phyloP scores from a whole-genome alignment of 2,329 filamentous ascomycete species.

The Fusarium albosuccineum region DNA sequence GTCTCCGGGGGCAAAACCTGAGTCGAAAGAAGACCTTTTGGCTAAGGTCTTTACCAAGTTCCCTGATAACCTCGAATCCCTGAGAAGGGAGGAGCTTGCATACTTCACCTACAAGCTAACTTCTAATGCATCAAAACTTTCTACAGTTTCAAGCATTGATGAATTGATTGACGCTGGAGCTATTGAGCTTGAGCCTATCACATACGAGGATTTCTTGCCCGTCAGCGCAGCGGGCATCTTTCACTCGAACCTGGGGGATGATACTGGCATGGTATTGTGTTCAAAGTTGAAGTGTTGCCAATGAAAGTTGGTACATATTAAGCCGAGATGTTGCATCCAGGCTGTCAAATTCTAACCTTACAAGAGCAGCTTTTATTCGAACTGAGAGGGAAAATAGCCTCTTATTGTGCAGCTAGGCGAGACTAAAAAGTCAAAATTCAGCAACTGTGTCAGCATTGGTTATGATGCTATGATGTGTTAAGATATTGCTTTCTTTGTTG shows the following conservation, averaged over 20 bases:
- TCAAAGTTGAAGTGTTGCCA: too few species aligned
- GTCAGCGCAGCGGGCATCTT: constrained; percentile 64
- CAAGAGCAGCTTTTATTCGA: too few species aligned
- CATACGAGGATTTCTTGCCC: constrained; percentile 65
- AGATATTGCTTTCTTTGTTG: too few species aligned
- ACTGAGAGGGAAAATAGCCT: too few species aligned
- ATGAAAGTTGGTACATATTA: too few species aligned
- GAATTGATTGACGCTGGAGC: constrained; percentile 46
- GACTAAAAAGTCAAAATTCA: too few species aligned
- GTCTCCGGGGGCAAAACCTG: background rate
- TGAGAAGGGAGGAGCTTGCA: constrained; percentile 52
- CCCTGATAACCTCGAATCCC: constrained; percentile 54
- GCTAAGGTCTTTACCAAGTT: constrained; percentile 48
- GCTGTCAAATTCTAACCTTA: too few species aligned
- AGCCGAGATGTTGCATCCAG: too few species aligned
- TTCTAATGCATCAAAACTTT: constrained; percentile 16
- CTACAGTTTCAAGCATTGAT: constrained; percentile 47
- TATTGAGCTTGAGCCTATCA: constrained; percentile 54
- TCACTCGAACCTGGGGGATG: constrained; percentile 52
- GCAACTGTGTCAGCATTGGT: too few species aligned
- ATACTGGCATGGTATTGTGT: background rate
- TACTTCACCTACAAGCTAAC: constrained; percentile 51
- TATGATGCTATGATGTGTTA: too few species aligned
- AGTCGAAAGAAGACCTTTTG: constrained; percentile 34
- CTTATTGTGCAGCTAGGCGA: too few species aligned